Evolutionary conservation across 75 land plant genomes (phyloP).

Genomic region (Ceratopteris richardii): DNA sequence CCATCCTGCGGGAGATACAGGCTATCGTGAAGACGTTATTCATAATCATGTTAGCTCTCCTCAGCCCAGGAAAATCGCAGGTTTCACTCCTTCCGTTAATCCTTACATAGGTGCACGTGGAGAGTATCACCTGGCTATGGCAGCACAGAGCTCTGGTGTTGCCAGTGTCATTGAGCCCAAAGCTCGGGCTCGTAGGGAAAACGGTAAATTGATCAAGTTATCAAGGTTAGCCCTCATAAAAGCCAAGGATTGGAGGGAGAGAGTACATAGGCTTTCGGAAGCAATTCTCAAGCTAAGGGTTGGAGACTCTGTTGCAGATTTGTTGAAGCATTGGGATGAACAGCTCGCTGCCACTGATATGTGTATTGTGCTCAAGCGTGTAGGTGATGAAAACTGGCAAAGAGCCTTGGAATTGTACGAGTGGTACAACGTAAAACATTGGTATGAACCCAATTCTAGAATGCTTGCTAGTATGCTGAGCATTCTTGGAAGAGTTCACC

Average conservation of each 20-base stretch:
- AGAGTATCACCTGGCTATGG: background rate
- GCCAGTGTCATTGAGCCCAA: background rate
- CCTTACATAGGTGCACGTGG: background rate
- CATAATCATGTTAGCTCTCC: background rate
- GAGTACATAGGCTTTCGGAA: slow-evolving; percentile 50
- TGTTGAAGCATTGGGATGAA: slow-evolving; percentile 47
- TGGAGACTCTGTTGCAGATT: slow-evolving; percentile 61
- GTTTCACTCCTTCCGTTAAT: background rate
- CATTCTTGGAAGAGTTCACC: slow-evolving; percentile 68
- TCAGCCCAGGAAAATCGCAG: background rate
- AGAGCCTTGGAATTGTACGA: slow-evolving; percentile 87
- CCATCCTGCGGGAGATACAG: background rate
- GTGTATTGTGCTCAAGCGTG: slow-evolving; percentile 60
- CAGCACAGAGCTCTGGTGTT: background rate
- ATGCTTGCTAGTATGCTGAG: slow-evolving; percentile 67
- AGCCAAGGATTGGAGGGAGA: slow-evolving; percentile 68
- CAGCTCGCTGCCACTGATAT: slow-evolving; percentile 68
- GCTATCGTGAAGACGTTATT: background rate
- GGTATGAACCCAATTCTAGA: slow-evolving; percentile 63
- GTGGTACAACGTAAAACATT: slow-evolving; percentile 68
- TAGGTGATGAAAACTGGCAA: slow-evolving; percentile 66
- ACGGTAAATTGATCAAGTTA: slow-evolving; percentile 37
- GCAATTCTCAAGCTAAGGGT: slow-evolving; percentile 41
- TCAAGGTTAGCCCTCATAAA: slow-evolving; percentile 62
- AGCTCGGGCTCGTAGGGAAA: slow-evolving; percentile 8